phyloP scores from a whole-genome alignment of 2,329 filamentous ascomycete species.

The Shiraia sp. region DNA sequence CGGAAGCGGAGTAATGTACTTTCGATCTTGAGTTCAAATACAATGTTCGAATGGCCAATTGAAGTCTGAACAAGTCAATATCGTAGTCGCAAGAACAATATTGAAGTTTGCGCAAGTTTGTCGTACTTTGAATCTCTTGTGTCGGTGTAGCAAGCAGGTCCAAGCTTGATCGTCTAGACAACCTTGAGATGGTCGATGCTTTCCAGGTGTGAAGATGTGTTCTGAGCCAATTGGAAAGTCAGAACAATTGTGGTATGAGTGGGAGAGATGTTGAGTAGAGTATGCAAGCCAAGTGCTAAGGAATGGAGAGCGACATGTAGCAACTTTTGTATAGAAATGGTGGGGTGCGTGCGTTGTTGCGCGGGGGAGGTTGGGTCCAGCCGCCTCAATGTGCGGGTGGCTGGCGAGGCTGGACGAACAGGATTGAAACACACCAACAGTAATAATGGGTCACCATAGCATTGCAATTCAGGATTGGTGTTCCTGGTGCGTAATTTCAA shows the following conservation, averaged over 20 bases:
- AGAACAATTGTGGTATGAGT: neutral
- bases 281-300: neutral
- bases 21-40: neutral
- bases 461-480: too few relatives aligned
- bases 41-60: neutral
- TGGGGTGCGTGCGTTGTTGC: conserved; percentile 25
- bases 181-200: conserved; percentile 3
- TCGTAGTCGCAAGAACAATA: neutral
- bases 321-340: conserved; percentile 34
- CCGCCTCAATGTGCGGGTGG: conserved; percentile 9
- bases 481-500: too few relatives aligned
- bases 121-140: neutral
- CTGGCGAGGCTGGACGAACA: conserved; percentile 14
- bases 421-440: conserved; percentile 12
- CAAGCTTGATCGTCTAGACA: conserved; percentile 15
- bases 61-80: neutral
- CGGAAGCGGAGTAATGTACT: neutral
- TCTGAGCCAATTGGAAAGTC: neutral
- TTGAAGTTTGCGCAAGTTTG: too few relatives aligned
- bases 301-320: conserved; percentile 20
- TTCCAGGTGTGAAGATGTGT: neutral
- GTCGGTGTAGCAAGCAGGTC: conserved; percentile 10
- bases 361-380: conserved; percentile 27
- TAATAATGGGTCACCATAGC: neutral
- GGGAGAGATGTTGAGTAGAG: neutral